A percentile compares a stretch with the other conserved stretches of the same genome.
These are phyloP conservation scores for Erucastrum elatum DNA, from an alignment of 345 rosid genomes.

Conservation along the genomic window DNA sequence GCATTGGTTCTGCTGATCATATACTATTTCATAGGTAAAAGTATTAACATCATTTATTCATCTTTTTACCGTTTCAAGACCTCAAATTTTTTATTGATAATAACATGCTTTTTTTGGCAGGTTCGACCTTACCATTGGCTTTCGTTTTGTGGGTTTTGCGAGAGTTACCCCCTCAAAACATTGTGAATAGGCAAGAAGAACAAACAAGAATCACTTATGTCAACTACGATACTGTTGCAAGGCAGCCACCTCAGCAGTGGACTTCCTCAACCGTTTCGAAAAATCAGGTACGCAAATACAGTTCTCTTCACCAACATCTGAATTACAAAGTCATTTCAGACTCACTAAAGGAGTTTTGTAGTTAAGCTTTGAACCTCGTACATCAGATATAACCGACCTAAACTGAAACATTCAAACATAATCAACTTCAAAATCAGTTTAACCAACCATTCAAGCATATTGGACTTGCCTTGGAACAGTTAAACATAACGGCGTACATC, in stretches of 20 bases:
- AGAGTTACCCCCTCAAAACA: slow-evolving; percentile 37
- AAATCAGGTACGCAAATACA: slow-evolving; percentile 35
- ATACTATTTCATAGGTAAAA: slow-evolving; percentile 44
- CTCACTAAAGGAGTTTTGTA: neutral
- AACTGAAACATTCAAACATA: neutral
- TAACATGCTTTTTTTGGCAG: slow-evolving; percentile 5
- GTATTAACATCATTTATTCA: neutral
- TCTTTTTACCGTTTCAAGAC: neutral
- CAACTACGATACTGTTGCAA: slow-evolving; percentile 35
- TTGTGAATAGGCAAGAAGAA: slow-evolving; percentile 38
- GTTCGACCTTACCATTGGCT: slow-evolving; percentile 40
- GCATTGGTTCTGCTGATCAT: slow-evolving; percentile 43
- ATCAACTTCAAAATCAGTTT: neutral
- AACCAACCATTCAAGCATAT: too few relatives aligned
- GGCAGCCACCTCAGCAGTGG: slow-evolving; percentile 40
- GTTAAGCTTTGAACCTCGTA: neutral
- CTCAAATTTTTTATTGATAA: neutral
- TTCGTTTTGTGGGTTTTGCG: slow-evolving; percentile 43
- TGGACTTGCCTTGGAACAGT: too few relatives aligned
- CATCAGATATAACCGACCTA: neutral
- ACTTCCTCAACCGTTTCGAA: slow-evolving; percentile 40
- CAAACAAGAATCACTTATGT: slow-evolving; percentile 35
- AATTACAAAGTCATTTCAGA: neutral
- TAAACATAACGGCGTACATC: neutral
- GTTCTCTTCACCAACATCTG: neutral